Percentiles rank a stretch among this genome's conserved stretches.
Conservation (phyloP, 2,329 filamentous ascomycete genomes). For the Calonectria naviculata region DNA sequence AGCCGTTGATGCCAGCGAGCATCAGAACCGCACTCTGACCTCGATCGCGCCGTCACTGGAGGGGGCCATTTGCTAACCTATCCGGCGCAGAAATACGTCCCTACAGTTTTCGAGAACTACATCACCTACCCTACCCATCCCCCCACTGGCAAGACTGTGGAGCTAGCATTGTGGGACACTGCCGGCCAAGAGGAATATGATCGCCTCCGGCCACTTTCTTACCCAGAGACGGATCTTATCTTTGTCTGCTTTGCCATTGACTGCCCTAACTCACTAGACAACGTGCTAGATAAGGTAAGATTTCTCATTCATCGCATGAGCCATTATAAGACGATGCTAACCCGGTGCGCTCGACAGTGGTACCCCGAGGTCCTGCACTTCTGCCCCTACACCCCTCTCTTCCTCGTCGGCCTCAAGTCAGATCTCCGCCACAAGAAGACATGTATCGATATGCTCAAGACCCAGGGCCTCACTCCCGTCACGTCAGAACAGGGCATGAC, state of each 20-base stretch:
- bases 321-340: slow-evolving; percentile 10
- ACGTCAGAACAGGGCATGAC: slow-evolving; percentile 89
- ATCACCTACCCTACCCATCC: slow-evolving; percentile 96
- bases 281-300: slow-evolving; percentile 96
- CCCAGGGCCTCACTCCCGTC: slow-evolving; percentile 94
- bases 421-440: slow-evolving; percentile 95
- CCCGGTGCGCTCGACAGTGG: slow-evolving; percentile 72
- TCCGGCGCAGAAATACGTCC: slow-evolving; percentile 90
- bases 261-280: slow-evolving; percentile 97
- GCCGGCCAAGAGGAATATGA: slow-evolving; percentile 99
- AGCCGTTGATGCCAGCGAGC: not conserved
- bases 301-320: slow-evolving; percentile 1
- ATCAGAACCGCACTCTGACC: not conserved
- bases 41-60: not conserved
- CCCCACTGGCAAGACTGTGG: slow-evolving; percentile 90
- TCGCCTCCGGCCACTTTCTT: slow-evolving; percentile 92
- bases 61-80: slow-evolving; percentile 9
- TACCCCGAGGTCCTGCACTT: slow-evolving; percentile 99
- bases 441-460: slow-evolving; percentile 98
- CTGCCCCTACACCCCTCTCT: slow-evolving; percentile 95
- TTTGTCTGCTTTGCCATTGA: slow-evolving; percentile 99
- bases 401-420: slow-evolving; percentile 96
- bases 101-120: slow-evolving; percentile 99
- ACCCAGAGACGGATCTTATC: slow-evolving; percentile 96
- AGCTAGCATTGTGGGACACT: slow-evolving; percentile 98